These are phyloP conservation scores for Lachnellula occidentalis DNA, from an alignment of 2,329 filamentous ascomycete genomes.

Conservation along the genomic window DNA sequence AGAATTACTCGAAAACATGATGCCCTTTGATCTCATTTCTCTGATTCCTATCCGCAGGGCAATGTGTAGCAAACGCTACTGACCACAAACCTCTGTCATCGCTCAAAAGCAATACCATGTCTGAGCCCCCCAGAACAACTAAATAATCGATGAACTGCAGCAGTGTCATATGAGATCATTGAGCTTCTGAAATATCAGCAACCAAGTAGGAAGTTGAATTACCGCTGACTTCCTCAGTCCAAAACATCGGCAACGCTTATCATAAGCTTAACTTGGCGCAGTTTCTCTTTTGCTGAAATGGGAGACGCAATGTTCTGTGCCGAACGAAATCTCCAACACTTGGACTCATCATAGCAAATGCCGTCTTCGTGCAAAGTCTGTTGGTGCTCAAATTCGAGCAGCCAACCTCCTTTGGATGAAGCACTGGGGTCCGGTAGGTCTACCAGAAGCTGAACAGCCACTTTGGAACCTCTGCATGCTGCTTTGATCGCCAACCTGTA, in stretches of 20 bases:
- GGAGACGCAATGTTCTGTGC: background rate
- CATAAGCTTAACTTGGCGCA: background rate
- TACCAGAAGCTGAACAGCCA: background rate
- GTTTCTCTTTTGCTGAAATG: background rate
- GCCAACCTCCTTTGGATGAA: background rate
- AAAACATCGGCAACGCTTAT: background rate
- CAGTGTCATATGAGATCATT: no score
- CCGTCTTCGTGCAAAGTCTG: background rate
- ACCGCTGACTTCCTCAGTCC: no score
- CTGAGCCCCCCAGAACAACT: no score
- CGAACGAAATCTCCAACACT: background rate
- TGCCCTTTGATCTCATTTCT: no score
- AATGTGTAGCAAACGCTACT: no score
- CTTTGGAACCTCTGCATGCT: background rate
- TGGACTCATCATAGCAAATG: background rate
- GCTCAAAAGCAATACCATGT: no score
- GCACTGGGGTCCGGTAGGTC: background rate
- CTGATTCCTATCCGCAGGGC: no score
- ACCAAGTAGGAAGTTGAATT: no score
- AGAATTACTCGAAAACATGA: no score
- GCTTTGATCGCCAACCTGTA: background rate
- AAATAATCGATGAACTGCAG: no score
- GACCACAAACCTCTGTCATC: no score
- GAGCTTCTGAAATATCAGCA: no score
- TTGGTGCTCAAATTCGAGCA: background rate